Evolutionary conservation across 768 basidiomycete species (phyloP), one percentile per base, ranked within the genome.

Genomic region (Russula ochroleuca): DNA sequence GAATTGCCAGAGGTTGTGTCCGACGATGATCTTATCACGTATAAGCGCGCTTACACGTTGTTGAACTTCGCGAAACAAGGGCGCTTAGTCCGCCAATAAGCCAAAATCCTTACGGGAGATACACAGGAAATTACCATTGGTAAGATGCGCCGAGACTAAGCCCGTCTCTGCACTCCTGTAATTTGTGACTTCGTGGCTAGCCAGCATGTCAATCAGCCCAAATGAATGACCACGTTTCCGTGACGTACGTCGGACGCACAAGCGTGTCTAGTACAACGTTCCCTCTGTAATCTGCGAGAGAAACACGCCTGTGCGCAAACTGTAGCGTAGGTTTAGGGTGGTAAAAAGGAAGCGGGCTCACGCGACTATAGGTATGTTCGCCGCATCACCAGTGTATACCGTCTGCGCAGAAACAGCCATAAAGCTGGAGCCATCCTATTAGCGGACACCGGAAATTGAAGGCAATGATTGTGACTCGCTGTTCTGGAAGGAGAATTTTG

Each of bases 1-100:
- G 66, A 81, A 79, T 47, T 76, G 73, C 83, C 83, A 84, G 21
- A 84, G 70, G 37, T 75, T 73, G 68, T 85, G 79, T n/a, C 84
- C 83, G n/a, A 85, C 76, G 31, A 85, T 70, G 19, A 84, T 78
- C 67, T 81, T 83, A 62, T 76, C 73, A 19, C 69, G 71, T 54
- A 84, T 75, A 49, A 80, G 67, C n/a, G 69, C 68, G 14, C 77
- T 74, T 10, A 83, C 80, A 9, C 72, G 74, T 41, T 73, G 67
- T 68, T 81, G 82, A 11, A 84, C 79, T 59, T 79, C 75, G 38
- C 73, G 71, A 70, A 84, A 84, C n/a, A 69, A 59, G 7, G 80
- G 79, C n/a, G 80, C 83, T 83, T 66, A 19, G 68, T 49, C 19
- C 15, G 52, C 33, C 38, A 5, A 28, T 57, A 33, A 57, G 31